Evolutionary conservation across 2,329 filamentous ascomycete species (phyloP), one percentile per base, ranked within the genome.

Genomic region (Fusarium acutatum): DNA sequence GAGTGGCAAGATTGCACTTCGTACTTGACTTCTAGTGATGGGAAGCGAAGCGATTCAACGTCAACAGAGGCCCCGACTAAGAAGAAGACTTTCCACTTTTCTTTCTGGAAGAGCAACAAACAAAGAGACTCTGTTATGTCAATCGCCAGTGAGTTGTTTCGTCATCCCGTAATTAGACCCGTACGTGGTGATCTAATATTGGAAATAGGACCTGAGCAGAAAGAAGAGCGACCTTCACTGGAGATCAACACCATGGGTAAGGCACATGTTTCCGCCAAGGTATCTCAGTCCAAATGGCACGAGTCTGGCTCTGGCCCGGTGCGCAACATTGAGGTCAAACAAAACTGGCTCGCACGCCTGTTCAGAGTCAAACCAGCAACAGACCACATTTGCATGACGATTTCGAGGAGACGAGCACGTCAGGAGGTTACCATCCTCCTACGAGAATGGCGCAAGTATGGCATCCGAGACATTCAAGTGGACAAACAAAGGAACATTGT

Each of bases 311-410:
- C 80, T 67, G 81, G 81, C 24, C 75, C 78, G 35, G 83, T 83
- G 70, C 87, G 87, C 64, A 87, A 87, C 82, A 93, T 89, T 77
- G 91, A 90, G 70, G 88, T 90, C 35, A 92, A 91, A 79, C 91
- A 94, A 78, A 97, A 93, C 75, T 98, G 96, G 95, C 89, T 98
- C 60, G 92, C 94, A 35, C 93, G 94, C 22, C 90, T 98, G 50
- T 94, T 98, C 84, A 91, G 94, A 62, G 92, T 98, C 79, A 97
- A 96, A 80, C 96, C 96, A 3, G 93, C 92, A 1, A 92, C 86
- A 22, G 90, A 90, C 72, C 88, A 93, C 34, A 82, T 98, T 22
- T 96, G 94, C 80, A 91, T 98, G 80, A 88, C 87, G 7, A 87
- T 94, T 30, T 90, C 92, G 34, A 80, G 83, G 10, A 92, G 92